Base-by-base conservation (phyloP, 306 rosid genomes). In the Vigna unguiculata region DNA sequence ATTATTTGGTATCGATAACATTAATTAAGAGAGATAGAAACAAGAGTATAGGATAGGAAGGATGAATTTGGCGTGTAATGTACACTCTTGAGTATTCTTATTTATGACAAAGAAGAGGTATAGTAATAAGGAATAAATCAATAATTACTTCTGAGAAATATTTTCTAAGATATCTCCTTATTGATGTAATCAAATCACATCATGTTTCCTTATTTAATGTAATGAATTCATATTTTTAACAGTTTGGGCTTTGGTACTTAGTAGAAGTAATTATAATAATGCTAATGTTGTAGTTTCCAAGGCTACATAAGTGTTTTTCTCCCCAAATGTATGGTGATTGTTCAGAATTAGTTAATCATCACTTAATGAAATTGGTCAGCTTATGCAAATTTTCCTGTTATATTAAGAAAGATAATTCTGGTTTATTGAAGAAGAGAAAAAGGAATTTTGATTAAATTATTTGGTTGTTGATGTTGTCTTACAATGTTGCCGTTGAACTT, bases 401-500 rank as follows among this genome's bases (percentile, higher is more conserved):
- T 58, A 20, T 14, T 55, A 48, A 38, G 21, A 41, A 41, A 41
- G 68, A 54, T 5, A 32, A 32, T 63, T 58, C 2, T 51, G 64
- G 28, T 55, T 79, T 25, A 11, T 4, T 78, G 21, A 41, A 24
- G 6, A 32, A 34, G 47, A 13, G 9, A 32, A 57, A 12, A 21
- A 20, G 54, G 21, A 28, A 63, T 71, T 32, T 66, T 19, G 48
- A 77, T 70, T 74, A 32, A 54, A 22, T 68, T 17, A 30, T 63
- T 69, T 60, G 10, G 75, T 55, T 78, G 79, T 24, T 79, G 58
- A 75, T 80, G 48, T 77, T 24, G 60, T 45, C 59, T 81, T 61
- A 74, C 72, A 47, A 38, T 76, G 72, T 41, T n/a, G 20, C n/a
- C 69, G 53, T 80, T 72, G 77, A 80, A 79, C 74, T 74, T 82